Base-by-base conservation (phyloP, 2,329 filamentous ascomycete species). In the Sarocladiaceae sp. region DNA sequence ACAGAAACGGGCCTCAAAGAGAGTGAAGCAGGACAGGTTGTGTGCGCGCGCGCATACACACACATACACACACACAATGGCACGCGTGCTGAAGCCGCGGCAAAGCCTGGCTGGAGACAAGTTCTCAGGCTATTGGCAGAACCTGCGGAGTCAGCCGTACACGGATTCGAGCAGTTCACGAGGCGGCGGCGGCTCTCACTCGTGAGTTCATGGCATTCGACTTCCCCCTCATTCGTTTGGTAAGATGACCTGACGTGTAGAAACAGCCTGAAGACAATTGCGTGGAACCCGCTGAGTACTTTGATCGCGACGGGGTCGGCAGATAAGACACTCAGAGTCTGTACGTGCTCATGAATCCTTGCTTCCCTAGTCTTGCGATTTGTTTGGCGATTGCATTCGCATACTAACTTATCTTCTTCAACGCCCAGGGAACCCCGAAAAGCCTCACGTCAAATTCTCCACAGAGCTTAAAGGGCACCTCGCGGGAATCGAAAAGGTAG, bases 221-320 rank as follows among this genome's bases (percentile, higher is more conserved):
- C 39, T 26, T n/a, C 15, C 21, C 5, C 34, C 13, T 11, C 20
- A 13, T 13, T 10, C 23, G 12, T n/a, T 45, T 10, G 9, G 10
- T 26, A 7, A 12, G 13, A 18, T 23, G 18, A 21, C 10, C 15
- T 24, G 24, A 18, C n/a, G 20, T 16, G 6, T n/a, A 6, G 9
- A 24, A 46, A 44, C 51, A 88, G 83, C 50, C 73, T 94, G 46
- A 81, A 86, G 32, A 83, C 85, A 2, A 82, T 97, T 52, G 83
- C 86, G 31, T 97, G 91, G 91, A 95, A 91, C 52, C 87, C 90
- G 0, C 72, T 87, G 0, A 89, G 91, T 26, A 85, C 80, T 7
- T 72, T 93, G 48, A 81, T 97, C 48, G 91, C 91, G 1, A 94
- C 90, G 1, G 89, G 88, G 3, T 77, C 83, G 5, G 69, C 73